Conservation (phyloP, 345 rosid genomes). For the Syzygium grande region DNA sequence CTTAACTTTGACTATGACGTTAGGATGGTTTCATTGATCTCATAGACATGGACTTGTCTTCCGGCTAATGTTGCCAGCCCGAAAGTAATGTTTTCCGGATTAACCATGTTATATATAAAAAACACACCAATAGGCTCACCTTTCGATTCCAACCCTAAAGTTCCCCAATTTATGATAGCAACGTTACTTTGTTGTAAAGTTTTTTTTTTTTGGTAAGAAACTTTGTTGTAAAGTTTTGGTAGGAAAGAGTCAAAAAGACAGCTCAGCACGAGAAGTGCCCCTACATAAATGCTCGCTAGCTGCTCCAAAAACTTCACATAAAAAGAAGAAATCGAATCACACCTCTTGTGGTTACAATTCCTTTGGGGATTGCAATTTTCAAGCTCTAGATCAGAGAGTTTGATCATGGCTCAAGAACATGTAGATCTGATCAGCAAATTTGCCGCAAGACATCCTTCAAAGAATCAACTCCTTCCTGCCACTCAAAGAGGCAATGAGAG, state of each 20-base stretch:
- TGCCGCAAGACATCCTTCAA: conserved; percentile 5
- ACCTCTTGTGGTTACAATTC: background rate
- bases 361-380: background rate
- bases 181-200: background rate
- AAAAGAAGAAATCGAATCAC: background rate
- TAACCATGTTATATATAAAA: too few relatives aligned
- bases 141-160: background rate
- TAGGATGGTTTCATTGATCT: too few relatives aligned
- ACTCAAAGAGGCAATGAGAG: background rate
- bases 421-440: conserved; percentile 3
- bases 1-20: too few relatives aligned
- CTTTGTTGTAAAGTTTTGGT: background rate
- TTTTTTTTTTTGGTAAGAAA: too few relatives aligned
- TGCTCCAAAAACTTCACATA: too few relatives aligned
- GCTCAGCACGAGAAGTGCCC: background rate
- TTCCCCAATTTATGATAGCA: background rate
- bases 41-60: too few relatives aligned
- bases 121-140: background rate
- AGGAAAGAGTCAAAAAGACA: background rate
- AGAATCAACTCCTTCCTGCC: conserved; percentile 2
- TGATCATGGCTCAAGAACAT: background rate
- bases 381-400: background rate
- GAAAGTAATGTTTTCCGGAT: too few relatives aligned
- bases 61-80: too few relatives aligned
- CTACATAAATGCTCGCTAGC: background rate